Evolutionary conservation across 495 filamentous ascomycete species (phyloP).

Genomic region (Cercophora sp.): DNA sequence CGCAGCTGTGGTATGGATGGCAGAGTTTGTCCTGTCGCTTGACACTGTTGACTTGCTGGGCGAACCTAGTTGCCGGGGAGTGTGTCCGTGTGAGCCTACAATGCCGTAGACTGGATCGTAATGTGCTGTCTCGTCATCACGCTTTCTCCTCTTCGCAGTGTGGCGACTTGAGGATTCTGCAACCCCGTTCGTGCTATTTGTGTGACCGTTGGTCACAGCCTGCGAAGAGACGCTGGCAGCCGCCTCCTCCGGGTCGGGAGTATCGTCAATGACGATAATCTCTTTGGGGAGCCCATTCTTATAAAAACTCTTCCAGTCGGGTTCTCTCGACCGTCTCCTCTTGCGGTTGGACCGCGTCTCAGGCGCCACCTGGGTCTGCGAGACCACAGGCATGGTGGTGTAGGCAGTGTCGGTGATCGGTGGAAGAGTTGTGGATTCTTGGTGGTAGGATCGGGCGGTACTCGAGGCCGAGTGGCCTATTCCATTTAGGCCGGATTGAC

Average conservation of each 20-base stretch:
- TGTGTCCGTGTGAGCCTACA: conserved; percentile 66
- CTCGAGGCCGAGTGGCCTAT: conserved; percentile 26
- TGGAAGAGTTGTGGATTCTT: conserved; percentile 25
- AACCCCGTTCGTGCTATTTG: conserved; percentile 17
- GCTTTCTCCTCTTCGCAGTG: conserved; percentile 45
- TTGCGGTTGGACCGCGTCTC: conserved; percentile 42
- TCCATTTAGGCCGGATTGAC: conserved; percentile 35
- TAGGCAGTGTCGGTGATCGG: conserved; percentile 21
- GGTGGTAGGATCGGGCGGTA: conserved; percentile 26
- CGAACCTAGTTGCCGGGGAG: conserved; percentile 38
- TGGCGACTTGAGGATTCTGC: conserved; percentile 25
- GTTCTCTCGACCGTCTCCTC: conserved; percentile 56
- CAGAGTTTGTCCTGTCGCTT: conserved; percentile 82
- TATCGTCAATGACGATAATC: conserved; percentile 93
- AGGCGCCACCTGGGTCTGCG: conserved; percentile 26
- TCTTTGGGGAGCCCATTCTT: conserved; percentile 90
- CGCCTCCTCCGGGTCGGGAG: conserved; percentile 57
- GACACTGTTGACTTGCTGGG: conserved; percentile 67
- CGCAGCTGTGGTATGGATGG: conserved; percentile 79
- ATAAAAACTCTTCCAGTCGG: conserved; percentile 88
- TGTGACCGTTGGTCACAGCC: conserved; percentile 28
- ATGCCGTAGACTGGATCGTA: conserved; percentile 44
- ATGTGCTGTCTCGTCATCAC: conserved; percentile 43
- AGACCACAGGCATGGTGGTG: conserved; percentile 36
- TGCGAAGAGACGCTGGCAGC: conserved; percentile 24